Conservation (phyloP, 2,329 filamentous ascomycete genomes). For the Arachnomyces sp. region DNA sequence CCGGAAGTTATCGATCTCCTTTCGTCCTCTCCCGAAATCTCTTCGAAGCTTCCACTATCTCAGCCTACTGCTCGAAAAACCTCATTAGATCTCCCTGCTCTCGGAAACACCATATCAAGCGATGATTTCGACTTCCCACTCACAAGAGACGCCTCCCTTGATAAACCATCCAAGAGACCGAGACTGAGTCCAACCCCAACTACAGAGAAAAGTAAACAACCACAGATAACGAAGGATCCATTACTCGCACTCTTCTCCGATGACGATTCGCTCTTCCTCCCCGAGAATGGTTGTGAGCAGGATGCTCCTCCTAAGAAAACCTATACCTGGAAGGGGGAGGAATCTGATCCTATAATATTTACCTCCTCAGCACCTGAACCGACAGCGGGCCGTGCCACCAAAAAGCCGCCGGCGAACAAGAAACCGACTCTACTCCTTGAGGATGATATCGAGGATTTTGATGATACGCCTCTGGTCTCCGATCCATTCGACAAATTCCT, state of each 20-base stretch:
- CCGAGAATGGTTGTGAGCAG: not conserved
- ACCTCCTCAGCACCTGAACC: conserved; percentile 33
- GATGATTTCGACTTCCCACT: too few relatives aligned
- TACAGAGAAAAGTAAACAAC: conserved; percentile 6
- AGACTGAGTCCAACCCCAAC: conserved; percentile 18
- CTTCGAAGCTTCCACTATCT: not conserved
- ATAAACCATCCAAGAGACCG: conserved; percentile 19
- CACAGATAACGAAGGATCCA: not conserved
- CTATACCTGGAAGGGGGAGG: conserved; percentile 15
- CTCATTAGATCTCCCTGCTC: too few relatives aligned
- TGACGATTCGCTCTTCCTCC: conserved; percentile 3
- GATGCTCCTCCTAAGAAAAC: conserved; percentile 5
- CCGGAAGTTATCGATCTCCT: conserved; percentile 33
- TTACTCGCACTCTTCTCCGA: conserved; percentile 1
- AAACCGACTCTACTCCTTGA: conserved; percentile 29
- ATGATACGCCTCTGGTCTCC: conserved; percentile 21
- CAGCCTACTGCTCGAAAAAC: too few relatives aligned
- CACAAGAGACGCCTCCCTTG: not conserved
- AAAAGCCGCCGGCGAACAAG: conserved; percentile 10
- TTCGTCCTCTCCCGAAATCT: conserved; percentile 17
- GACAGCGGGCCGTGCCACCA: conserved; percentile 2
- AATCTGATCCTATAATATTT: conserved; percentile 36
- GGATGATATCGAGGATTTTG: conserved; percentile 27
- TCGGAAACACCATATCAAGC: too few relatives aligned
- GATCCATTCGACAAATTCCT: conserved; percentile 20